Percentiles rank a stretch among this genome's conserved stretches.
These are phyloP conservation scores for Colletotrichum liaoningense DNA, from an alignment of 2,329 filamentous ascomycete species.

Conservation along the genomic window DNA sequence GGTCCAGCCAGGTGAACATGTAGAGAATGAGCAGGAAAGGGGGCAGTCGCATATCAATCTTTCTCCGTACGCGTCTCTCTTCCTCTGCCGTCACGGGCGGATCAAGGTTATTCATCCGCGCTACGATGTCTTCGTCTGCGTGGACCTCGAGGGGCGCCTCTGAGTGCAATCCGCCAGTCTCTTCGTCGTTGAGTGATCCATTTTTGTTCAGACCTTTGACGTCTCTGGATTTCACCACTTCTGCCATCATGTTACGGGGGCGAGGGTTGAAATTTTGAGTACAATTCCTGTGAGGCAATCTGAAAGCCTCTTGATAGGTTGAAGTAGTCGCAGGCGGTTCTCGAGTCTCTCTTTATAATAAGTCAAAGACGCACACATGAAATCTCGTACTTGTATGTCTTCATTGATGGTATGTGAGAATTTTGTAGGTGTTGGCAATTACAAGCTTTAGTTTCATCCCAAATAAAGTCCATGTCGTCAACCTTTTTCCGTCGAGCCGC, in stretches of 20 bases:
- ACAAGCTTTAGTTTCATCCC: background rate
- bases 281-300: too few relatives aligned
- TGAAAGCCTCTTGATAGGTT: too few relatives aligned
- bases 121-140: constrained; percentile 18
- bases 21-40: constrained; percentile 30
- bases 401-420: too few relatives aligned
- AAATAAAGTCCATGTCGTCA: background rate
- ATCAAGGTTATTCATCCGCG: constrained; percentile 36
- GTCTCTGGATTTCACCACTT: background rate
- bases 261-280: too few relatives aligned
- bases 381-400: too few relatives aligned
- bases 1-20: constrained; percentile 35
- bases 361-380: too few relatives aligned
- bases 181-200: background rate
- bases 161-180: background rate
- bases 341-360: too few relatives aligned
- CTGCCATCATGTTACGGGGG: background rate
- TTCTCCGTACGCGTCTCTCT: constrained; percentile 35
- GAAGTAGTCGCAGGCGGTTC: too few relatives aligned
- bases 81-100: constrained; percentile 28
- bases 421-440: background rate
- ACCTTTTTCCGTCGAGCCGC: background rate
- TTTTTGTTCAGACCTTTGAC: background rate
- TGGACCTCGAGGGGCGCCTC: background rate
- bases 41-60: constrained; percentile 35